Conservation (phyloP, 1,139 yeast species). For the Saccharomycopsis hybrid region DNA sequence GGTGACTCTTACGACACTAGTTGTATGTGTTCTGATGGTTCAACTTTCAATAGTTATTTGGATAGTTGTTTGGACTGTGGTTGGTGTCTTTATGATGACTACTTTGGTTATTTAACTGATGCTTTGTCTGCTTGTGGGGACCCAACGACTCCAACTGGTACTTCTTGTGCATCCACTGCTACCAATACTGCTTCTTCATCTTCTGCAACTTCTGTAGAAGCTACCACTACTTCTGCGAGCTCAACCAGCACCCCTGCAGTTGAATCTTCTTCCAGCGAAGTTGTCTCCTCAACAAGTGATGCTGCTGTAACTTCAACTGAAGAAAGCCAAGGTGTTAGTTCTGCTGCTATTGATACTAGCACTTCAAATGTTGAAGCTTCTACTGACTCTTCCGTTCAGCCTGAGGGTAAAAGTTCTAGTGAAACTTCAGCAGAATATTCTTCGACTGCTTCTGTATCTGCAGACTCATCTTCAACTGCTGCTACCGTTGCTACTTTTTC, state of each 20-base stretch:
- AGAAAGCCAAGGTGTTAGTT: too few species aligned
- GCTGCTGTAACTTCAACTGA: too few species aligned
- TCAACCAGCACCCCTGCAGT: not conserved
- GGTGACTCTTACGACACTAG: conserved; percentile 23
- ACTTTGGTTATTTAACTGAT: conserved; percentile 26
- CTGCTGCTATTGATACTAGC: too few species aligned
- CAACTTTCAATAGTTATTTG: conserved; percentile 24
- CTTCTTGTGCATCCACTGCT: conserved; percentile 27
- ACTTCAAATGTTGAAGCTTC: too few species aligned
- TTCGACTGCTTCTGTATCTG: not conserved
- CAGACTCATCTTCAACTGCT: not conserved
- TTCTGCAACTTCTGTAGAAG: conserved; percentile 12
- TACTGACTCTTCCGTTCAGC: too few species aligned
- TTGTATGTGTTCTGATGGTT: conserved; percentile 26
- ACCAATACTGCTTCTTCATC: conserved; percentile 23
- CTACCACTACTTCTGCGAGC: not conserved
- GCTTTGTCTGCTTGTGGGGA: conserved; percentile 26
- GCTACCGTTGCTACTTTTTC: not conserved
- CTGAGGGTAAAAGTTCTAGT: too few species aligned
- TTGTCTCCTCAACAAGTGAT: too few species aligned
- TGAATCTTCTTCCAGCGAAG: not conserved
- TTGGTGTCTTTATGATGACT: conserved; percentile 30
- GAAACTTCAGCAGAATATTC: too few species aligned
- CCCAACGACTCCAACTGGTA: conserved; percentile 29
- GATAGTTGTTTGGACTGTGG: conserved; percentile 29